These are phyloP conservation scores for Dendrobium huoshanense DNA, from an alignment of 106 monocot species.

Conservation along the genomic window DNA sequence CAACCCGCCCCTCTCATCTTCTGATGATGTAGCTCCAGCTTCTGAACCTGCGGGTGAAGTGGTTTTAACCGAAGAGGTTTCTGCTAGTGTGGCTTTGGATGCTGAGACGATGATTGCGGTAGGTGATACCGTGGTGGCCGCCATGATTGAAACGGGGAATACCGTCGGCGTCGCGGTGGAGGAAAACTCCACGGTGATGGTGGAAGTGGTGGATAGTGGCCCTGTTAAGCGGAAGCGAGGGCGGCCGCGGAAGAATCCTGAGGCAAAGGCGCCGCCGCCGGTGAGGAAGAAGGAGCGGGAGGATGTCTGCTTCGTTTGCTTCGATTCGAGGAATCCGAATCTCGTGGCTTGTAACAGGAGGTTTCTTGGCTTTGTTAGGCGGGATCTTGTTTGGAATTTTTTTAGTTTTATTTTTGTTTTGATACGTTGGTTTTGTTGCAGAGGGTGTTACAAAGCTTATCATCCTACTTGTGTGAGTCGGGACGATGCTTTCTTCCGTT, in stretches of 20 bases:
- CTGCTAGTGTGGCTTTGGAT: background rate
- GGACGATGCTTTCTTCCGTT: conserved; percentile 62
- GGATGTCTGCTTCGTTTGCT: conserved; percentile 93
- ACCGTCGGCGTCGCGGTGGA: background rate
- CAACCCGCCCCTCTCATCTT: background rate
- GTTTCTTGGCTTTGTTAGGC: conserved; percentile 16
- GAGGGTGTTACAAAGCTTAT: conserved; percentile 71
- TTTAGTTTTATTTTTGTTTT: background rate
- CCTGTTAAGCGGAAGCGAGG: conserved; percentile 65
- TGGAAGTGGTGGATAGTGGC: conserved; percentile 3
- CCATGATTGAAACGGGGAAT: background rate
- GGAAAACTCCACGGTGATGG: background rate
- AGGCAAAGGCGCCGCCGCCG: conserved; percentile 5
- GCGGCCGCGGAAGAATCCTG: conserved; percentile 49
- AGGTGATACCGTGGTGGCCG: background rate
- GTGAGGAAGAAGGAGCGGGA: conserved; percentile 60
- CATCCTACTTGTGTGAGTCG: conserved; percentile 62
- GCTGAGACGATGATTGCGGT: background rate
- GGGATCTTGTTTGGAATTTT: background rate
- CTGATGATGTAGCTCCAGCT: background rate
- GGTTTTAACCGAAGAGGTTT: background rate
- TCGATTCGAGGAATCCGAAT: conserved; percentile 80
- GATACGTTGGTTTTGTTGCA: conserved; percentile 10
- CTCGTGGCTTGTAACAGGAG: conserved; percentile 85
- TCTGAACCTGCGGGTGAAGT: background rate